Percentiles rank a stretch among this genome's conserved stretches.
phyloP scores from a whole-genome alignment of 2,329 filamentous ascomycete species.

The Xylariales sp. region DNA sequence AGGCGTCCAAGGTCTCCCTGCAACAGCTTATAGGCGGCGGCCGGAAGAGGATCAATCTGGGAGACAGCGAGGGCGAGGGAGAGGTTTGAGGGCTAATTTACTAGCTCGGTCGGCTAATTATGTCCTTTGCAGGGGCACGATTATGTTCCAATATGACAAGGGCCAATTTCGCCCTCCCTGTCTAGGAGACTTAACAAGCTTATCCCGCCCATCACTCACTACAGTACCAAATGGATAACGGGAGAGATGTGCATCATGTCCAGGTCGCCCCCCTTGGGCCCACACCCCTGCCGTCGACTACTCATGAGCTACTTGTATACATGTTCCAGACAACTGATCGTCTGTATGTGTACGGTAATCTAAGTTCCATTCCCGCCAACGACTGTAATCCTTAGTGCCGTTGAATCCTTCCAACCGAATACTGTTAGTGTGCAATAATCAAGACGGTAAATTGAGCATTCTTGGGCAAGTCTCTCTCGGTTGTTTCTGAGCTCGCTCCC shows the following conservation, averaged over 20 bases:
- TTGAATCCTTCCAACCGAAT: conserved; percentile 12
- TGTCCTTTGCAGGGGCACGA: conserved; percentile 19
- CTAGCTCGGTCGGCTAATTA: conserved; percentile 20
- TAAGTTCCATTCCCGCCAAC: conserved; percentile 25
- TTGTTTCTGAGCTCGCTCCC: conserved; percentile 14
- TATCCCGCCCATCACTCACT: no score
- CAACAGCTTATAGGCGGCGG: conserved; percentile 81
- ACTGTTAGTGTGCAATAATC: conserved; percentile 10
- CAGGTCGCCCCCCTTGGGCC: no score
- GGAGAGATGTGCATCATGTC: no score
- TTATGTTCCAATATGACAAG: conserved; percentile 18
- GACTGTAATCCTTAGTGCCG: conserved; percentile 6
- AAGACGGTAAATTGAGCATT: conserved; percentile 25
- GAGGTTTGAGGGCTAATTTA: conserved; percentile 25
- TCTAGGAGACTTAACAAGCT: conserved; percentile 5
- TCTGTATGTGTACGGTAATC: conserved; percentile 24
- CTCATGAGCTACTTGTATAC: conserved; percentile 13
- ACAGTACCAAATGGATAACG: no score
- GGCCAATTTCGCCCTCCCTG: conserved; percentile 16
- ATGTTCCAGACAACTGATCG: conserved; percentile 18
- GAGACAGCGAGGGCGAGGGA: conserved; percentile 54
- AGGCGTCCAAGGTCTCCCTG: conserved; percentile 85
- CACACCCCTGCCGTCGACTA: conserved; percentile 17
- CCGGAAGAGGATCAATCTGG: conserved; percentile 86
- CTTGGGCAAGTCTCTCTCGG: conserved; percentile 19